Base-by-base conservation (phyloP, 202 grass and related monocot genomes). In the Miscanthus sacchariflorus region DNA sequence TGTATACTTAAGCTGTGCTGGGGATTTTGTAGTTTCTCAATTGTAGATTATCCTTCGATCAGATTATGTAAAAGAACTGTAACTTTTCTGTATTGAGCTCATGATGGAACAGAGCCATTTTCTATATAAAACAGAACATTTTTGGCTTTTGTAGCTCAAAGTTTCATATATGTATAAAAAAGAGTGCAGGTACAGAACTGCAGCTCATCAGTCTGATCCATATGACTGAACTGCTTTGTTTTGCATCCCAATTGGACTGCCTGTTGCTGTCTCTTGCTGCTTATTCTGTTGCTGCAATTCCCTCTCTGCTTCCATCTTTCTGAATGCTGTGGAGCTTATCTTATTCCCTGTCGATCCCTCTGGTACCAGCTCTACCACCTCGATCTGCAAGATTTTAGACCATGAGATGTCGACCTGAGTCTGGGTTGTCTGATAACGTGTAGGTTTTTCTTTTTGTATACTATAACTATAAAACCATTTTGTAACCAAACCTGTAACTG, bases 301-400 rank as follows among this genome's bases (percentile, higher is more conserved):
- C 74, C 36, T 86, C 72, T 95, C 92, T 7, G 92, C 91, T 78
- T 93, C 96, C 5, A 91, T 88, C 89, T 84, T 95, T 84, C 96
- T 85, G 77, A 96, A 86, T 50, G 89, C 79, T 30, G 92, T 95
- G n/a, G 96, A 99, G 69, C 96, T 99, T 40, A 99, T 88, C 72
- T 99, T 99, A 72, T 84, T 84, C 9, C 94, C 92, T 35, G 94
- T 95, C 11, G 87, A 86, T 64, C 85, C 76, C 65, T 96, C 94
- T 74, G 90, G 90, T 79, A 99, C 74, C 52, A 99, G 48, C 38
- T 99, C 92, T 46, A 96, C 92, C 17, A 95, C 96, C 86, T 95
- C 86, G 78, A 96, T 87, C 96, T 99, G 69, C 38, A 74, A 25
- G 2, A 70, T 59, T 65, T 65, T 11, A 12, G 9, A 65, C 21